These are phyloP conservation scores for Acrocalymma vagum DNA, from an alignment of 2,329 filamentous ascomycete genomes.

Conservation along the genomic window DNA sequence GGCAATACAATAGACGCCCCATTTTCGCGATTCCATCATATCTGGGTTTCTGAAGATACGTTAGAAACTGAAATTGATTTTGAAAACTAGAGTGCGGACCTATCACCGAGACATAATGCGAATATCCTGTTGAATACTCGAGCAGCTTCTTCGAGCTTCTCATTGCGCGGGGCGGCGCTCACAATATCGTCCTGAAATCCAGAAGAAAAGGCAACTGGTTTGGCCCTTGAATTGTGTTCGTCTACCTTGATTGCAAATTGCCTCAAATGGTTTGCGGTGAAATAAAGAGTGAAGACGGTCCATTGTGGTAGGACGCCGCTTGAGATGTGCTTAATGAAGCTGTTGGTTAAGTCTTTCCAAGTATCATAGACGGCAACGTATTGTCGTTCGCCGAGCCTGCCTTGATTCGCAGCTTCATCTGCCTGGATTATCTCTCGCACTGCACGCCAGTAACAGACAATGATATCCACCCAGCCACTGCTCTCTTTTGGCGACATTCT, in stretches of 20 bases:
- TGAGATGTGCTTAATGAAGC: slow-evolving; percentile 82
- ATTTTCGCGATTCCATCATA: slow-evolving; percentile 86
- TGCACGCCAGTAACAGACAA: slow-evolving; percentile 84
- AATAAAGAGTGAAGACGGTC: slow-evolving; percentile 91
- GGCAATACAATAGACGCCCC: slow-evolving; percentile 94
- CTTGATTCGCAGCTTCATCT: slow-evolving; percentile 62
- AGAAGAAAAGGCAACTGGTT: slow-evolving; percentile 55
- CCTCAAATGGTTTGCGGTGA: slow-evolving; percentile 84
- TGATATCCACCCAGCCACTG: slow-evolving; percentile 87
- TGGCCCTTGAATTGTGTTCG: slow-evolving; percentile 66
- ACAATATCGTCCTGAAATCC: slow-evolving; percentile 84
- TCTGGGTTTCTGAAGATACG: slow-evolving; percentile 71
- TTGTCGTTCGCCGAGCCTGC: slow-evolving; percentile 59
- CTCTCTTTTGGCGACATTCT: slow-evolving; percentile 72
- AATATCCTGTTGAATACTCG: slow-evolving; percentile 93
- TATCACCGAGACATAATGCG: slow-evolving; percentile 86
- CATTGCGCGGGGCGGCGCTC: slow-evolving; percentile 69
- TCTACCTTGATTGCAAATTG: slow-evolving; percentile 93
- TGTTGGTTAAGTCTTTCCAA: slow-evolving; percentile 86
- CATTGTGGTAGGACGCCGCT: slow-evolving; percentile 81
- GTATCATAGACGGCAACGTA: slow-evolving; percentile 86
- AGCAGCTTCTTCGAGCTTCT: slow-evolving; percentile 89
- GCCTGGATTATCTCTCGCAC: slow-evolving; percentile 75
- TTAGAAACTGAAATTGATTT: slow-evolving; percentile 26
- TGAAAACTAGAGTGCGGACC: slow-evolving; percentile 59